A percentile compares a stretch with the other conserved stretches of the same genome.
phyloP scores from a whole-genome alignment of 495 filamentous ascomycete genomes.

The Tuber brumale region DNA sequence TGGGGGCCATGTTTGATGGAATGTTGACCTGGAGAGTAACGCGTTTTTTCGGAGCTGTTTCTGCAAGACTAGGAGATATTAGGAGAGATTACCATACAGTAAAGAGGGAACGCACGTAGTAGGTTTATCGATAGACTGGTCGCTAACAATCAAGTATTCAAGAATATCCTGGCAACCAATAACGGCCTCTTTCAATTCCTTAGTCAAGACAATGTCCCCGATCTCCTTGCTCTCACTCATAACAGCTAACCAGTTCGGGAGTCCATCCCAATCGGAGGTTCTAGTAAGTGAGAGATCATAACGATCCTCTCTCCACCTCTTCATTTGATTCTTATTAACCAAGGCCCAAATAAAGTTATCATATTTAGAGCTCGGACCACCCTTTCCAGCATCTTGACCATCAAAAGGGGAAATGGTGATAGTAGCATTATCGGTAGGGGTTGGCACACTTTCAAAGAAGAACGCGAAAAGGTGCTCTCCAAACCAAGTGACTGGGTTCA shows the following conservation, averaged over 20 bases:
- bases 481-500: conserved; percentile 71
- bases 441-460: conserved; percentile 67
- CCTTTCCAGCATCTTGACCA: conserved; percentile 67
- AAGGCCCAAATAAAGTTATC: conserved; percentile 93
- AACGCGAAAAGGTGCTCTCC: conserved; percentile 63
- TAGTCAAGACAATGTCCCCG: conserved; percentile 76
- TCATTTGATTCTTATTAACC: conserved; percentile 93
- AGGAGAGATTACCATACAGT: conserved; percentile 25
- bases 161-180: conserved; percentile 64
- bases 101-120: conserved; percentile 58
- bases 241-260: conserved; percentile 86
- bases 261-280: conserved; percentile 82
- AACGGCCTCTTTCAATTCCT: conserved; percentile 75
- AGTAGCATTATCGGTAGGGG: conserved; percentile 64
- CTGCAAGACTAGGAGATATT: conserved; percentile 61
- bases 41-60: conserved; percentile 78
- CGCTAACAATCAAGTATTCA: conserved; percentile 80
- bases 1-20: conserved; percentile 59
- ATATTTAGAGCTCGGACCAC: conserved; percentile 61
- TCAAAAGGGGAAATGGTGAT: conserved; percentile 80
- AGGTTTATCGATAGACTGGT: conserved; percentile 87
- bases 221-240: conserved; percentile 97
- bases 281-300: conserved; percentile 89
- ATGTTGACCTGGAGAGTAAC: conserved; percentile 68
- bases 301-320: conserved; percentile 76